phyloP scores from a whole-genome alignment of 2,329 filamentous ascomycete genomes.

The Fusarium miscanthi region DNA sequence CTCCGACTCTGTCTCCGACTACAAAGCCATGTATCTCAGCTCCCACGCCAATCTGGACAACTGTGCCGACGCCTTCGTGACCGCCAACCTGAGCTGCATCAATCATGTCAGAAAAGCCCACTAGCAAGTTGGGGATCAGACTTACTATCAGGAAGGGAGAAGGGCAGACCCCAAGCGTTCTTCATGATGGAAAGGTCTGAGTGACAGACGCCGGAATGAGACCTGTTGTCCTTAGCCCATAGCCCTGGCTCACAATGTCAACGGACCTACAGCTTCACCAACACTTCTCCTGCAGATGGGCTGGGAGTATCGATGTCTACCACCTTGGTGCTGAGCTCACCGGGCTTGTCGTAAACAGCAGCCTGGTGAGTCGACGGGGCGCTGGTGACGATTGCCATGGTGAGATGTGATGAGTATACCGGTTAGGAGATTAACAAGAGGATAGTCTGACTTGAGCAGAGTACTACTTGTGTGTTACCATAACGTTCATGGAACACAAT shows the following conservation, averaged over 20 bases:
- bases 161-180: not conserved
- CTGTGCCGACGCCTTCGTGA: not conserved
- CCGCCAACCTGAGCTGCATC: not conserved
- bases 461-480: not conserved
- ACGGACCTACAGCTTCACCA: not conserved
- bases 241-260: not conserved
- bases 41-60: not conserved
- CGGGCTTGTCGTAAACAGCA: not conserved
- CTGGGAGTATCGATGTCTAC: not conserved
- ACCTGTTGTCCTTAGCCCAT: not conserved
- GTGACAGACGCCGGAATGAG: not conserved
- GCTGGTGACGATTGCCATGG: not conserved
- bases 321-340: not conserved
- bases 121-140: fast-evolving
- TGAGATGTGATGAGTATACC: fast-evolving
- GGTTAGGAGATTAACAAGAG: not conserved
- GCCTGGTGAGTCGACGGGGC: fast-evolving
- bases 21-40: not conserved
- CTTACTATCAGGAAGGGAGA: not conserved
- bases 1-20: not conserved
- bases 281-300: not conserved
- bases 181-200: not conserved
- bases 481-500: fast-evolving
- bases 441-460: not conserved
- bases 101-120: fast-evolving